phyloP scores from a whole-genome alignment of 83 land plant genomes.

The Picea mariana region DNA sequence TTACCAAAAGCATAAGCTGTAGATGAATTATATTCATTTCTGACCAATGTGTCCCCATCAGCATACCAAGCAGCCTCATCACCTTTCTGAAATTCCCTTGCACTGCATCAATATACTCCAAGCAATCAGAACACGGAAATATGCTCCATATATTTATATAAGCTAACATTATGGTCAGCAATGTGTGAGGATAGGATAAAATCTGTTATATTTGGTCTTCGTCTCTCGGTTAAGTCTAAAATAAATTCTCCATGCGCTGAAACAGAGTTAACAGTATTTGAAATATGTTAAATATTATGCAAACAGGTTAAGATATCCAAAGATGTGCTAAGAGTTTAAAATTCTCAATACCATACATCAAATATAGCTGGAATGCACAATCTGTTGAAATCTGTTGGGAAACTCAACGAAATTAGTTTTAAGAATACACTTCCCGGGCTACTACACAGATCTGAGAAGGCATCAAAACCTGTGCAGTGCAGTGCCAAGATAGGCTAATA shows the following conservation, averaged over 20 bases:
- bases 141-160: not conserved
- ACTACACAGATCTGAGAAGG: not conserved
- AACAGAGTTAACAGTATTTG: not conserved
- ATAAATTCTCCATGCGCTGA: not conserved
- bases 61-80: constrained; percentile 98
- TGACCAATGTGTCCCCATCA: constrained; percentile 91
- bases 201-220: not conserved
- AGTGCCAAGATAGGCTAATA: too few species aligned
- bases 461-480: too few species aligned
- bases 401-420: not conserved
- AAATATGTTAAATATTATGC: not conserved
- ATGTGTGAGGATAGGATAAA: not conserved
- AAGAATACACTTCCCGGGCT: not conserved
- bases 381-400: not conserved
- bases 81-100: constrained; percentile 80
- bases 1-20: constrained; percentile 93
- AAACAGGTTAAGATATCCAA: not conserved
- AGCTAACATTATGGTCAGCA: not conserved
- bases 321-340: not conserved
- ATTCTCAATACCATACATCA: not conserved
- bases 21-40: constrained; percentile 86
- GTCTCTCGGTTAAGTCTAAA: not conserved
- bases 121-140: not conserved
- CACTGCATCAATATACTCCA: constrained; percentile 43
- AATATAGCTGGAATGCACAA: not conserved